A percentile compares a stretch with the other conserved stretches of the same genome.
These are phyloP conservation scores for Pilobolus umbonatus DNA, from an alignment of 192 early-diverging fungal genomes.

Conservation along the genomic window DNA sequence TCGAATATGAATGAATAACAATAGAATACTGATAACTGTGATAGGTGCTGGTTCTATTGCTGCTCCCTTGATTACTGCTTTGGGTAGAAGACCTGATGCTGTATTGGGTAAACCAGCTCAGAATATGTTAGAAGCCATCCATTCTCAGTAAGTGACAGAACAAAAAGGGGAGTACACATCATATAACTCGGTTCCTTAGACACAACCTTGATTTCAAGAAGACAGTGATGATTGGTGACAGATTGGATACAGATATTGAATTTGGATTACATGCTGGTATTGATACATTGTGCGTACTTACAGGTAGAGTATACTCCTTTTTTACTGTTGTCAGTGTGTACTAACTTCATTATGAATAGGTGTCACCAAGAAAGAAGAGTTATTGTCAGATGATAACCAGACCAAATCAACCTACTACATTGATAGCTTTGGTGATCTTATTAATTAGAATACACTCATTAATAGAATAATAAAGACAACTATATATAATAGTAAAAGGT, in stretches of 20 bases:
- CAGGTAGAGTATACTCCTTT: too few relatives aligned
- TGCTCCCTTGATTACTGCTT: slow-evolving; percentile 65
- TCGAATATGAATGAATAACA: not conserved
- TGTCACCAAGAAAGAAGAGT: not conserved
- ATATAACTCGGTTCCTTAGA: slow-evolving; percentile 8
- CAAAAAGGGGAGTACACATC: not conserved
- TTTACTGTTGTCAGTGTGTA: too few relatives aligned
- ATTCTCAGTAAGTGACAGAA: slow-evolving; percentile 56
- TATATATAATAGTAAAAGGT: too few relatives aligned
- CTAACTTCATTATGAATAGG: too few relatives aligned
- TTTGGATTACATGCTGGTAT: slow-evolving; percentile 88
- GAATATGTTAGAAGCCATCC: slow-evolving; percentile 91
- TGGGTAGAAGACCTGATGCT: slow-evolving; percentile 69
- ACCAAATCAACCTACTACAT: slow-evolving; percentile 44
- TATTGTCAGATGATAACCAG: not conserved
- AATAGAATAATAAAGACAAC: too few relatives aligned
- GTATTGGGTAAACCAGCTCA: slow-evolving; percentile 92
- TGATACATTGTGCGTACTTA: slow-evolving; percentile 86
- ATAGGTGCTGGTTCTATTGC: slow-evolving; percentile 80
- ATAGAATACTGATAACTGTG: not conserved
- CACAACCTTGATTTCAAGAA: slow-evolving; percentile 70
- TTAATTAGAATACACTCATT: too few relatives aligned
- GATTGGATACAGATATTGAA: slow-evolving; percentile 92
- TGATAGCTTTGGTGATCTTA: slow-evolving; percentile 45
- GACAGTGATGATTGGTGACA: slow-evolving; percentile 97